These are phyloP conservation scores for Hypoxylon sp. DNA, from an alignment of 2,329 filamentous ascomycete species.

Conservation along the genomic window DNA sequence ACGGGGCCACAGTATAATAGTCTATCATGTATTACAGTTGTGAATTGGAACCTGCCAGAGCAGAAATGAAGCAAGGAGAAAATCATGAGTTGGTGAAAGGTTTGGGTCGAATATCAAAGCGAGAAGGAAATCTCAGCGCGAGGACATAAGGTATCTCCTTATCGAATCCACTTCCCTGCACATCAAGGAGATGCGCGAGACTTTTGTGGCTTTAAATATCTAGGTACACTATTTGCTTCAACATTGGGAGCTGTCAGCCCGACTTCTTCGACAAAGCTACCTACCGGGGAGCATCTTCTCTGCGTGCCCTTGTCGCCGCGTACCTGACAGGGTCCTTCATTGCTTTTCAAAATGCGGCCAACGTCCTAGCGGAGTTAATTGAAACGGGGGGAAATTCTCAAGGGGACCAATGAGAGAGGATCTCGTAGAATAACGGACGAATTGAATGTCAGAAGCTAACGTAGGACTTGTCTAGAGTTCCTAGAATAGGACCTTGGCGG, in stretches of 20 bases:
- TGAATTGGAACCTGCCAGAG: slow-evolving; percentile 32
- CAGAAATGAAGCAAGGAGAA: slow-evolving; percentile 2
- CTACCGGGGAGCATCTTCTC: background rate
- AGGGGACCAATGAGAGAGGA: slow-evolving; percentile 36
- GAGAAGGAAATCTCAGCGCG: background rate
- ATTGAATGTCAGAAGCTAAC: slow-evolving; percentile 30
- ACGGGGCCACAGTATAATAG: slow-evolving; percentile 9
- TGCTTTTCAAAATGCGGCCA: slow-evolving; percentile 22
- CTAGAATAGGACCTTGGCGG: slow-evolving; percentile 42
- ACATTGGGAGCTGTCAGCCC: slow-evolving; percentile 10
- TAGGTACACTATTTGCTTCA: too few species aligned
- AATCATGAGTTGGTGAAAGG: background rate
- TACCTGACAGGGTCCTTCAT: slow-evolving; percentile 19
- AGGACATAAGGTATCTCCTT: slow-evolving; percentile 12
- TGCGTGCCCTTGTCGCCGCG: slow-evolving; percentile 21
- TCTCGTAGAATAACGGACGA: slow-evolving; percentile 26
- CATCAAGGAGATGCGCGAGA: slow-evolving; percentile 20
- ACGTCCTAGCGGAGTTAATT: slow-evolving; percentile 31
- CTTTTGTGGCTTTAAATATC: slow-evolving; percentile 32
- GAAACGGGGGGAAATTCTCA: slow-evolving; percentile 37
- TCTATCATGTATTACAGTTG: slow-evolving; percentile 8
- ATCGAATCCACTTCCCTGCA: slow-evolving; percentile 18
- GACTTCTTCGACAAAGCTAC: slow-evolving; percentile 21
- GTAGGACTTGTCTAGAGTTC: slow-evolving; percentile 32
- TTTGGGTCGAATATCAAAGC: background rate